Base-by-base conservation (phyloP, 768 basidiomycete genomes). In the Leccinum fibrillosum region DNA sequence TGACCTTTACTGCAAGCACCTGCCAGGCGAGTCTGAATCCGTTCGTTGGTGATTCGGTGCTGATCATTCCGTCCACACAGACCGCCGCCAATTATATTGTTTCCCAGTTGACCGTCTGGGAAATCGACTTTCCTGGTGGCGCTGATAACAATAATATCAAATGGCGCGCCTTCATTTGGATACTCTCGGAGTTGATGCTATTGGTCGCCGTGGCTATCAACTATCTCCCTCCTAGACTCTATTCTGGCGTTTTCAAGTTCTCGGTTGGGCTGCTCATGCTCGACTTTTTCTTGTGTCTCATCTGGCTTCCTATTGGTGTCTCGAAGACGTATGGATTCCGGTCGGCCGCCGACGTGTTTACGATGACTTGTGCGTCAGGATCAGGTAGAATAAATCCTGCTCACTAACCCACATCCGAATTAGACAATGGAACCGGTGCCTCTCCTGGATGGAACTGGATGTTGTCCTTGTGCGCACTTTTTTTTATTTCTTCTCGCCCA, bases 251-350 rank as follows among this genome's bases (percentile, higher is more conserved):
- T 47, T 96, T 97, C 82, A 86, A 84, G 62, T 79, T 90, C 62
- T 86, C 90, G 0, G 75, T 92, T 45, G 79, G 68, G 13, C 68
- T 95, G 49, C 88, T 94, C 71, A 84, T 91, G 79, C 73, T 94
- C 52, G 94, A 96, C 76, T 94, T 94, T 73, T 77, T 93, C 69
- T 82, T 95, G 19, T 92, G 90, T 69, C 69, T 92, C 52, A 90
- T 94, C 63, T 96, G 94, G 94, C 82, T 97, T 39, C 94, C 94
- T 0, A 91, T 97, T 53, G 92, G 91, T 0, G 94, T 93, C 3
- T 87, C 86, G 5, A 86, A 80, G 64, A 93, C 93, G 0, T 97
- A 95, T 62, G 94, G 94, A 10, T 93, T 97, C 75, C 83, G 92
- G 49, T 81, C 84, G 13, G 89, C 90, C 0, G 82, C 84, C 35